Evolutionary conservation across 2,329 filamentous ascomycete genomes (phyloP).

Genomic region (Thermomyces lanuginosus): DNA sequence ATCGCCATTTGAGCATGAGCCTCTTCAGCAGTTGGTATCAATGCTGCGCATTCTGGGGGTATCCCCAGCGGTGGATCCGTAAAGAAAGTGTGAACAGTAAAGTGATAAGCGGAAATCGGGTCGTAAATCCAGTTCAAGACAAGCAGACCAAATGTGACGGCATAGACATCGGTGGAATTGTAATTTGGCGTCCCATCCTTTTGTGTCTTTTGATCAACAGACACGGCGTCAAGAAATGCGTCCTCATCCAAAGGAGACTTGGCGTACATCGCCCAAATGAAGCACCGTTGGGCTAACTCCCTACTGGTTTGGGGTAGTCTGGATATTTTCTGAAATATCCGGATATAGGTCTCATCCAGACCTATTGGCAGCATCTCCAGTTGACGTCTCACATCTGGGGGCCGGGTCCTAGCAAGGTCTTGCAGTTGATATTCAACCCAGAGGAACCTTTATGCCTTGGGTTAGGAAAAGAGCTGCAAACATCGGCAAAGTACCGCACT

Average conservation of each 20-base stretch:
- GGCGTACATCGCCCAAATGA: conserved; percentile 4
- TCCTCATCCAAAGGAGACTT: conserved; percentile 1
- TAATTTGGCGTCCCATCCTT: conserved; percentile 1
- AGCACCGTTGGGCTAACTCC: conserved; percentile 4
- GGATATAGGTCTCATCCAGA: conserved; percentile 4
- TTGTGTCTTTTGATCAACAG: neutral
- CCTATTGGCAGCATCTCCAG: conserved; percentile 4
- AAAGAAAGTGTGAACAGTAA: conserved; percentile 5
- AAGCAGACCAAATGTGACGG: conserved; percentile 3
- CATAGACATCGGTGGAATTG: neutral
- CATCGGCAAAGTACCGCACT: too few relatives aligned
- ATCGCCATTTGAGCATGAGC: conserved; percentile 5
- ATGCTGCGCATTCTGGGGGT: conserved; percentile 3
- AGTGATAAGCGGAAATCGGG: conserved; percentile 4
- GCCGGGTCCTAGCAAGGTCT: conserved; percentile 2
- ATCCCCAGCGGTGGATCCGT: conserved; percentile 1
- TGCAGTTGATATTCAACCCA: conserved; percentile 6
- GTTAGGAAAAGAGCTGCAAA: too few relatives aligned
- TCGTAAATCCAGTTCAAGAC: conserved; percentile 1
- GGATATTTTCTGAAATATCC: conserved; percentile 3
- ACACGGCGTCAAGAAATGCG: neutral
- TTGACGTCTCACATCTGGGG: conserved; percentile 2
- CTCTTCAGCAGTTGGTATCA: conserved; percentile 2
- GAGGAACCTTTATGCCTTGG: too few relatives aligned
- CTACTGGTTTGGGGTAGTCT: conserved; percentile 2